These are phyloP conservation scores for Saitozyma podzolica DNA, from an alignment of 768 basidiomycete genomes.

Conservation along the genomic window DNA sequence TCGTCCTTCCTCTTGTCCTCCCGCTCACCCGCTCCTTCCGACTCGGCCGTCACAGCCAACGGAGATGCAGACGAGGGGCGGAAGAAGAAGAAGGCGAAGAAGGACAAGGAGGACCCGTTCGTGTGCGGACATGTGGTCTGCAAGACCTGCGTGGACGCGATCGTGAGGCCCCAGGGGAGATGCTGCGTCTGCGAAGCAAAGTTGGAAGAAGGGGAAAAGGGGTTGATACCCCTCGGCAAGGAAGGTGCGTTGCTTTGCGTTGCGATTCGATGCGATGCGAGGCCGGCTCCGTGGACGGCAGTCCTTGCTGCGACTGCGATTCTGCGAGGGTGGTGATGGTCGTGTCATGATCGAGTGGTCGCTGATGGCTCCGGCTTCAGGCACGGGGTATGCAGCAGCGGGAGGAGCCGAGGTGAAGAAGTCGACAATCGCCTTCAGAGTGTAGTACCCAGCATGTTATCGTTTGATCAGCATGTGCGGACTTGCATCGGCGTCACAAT, in stretches of 20 bases:
- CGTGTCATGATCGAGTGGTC: neutral
- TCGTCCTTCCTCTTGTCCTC: constrained; percentile 82
- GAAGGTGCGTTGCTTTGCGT: constrained; percentile 65
- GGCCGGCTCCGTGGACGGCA: neutral
- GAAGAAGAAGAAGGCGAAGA: constrained; percentile 43
- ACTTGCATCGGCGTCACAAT: no score
- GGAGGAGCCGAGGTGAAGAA: constrained; percentile 24
- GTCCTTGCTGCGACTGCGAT: neutral
- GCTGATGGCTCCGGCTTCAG: constrained; percentile 8
- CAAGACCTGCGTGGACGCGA: constrained; percentile 83
- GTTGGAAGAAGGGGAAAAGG: constrained; percentile 59
- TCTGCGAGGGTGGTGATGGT: neutral
- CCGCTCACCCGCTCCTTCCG: constrained; percentile 17
- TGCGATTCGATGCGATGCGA: no score
- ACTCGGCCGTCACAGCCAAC: constrained; percentile 2
- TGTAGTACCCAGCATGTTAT: constrained; percentile 1
- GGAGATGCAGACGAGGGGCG: constrained; percentile 15
- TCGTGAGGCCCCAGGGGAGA: constrained; percentile 73
- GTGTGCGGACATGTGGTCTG: constrained; percentile 86
- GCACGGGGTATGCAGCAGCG: constrained; percentile 23
- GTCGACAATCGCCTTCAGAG: constrained; percentile 3
- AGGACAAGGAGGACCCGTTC: constrained; percentile 37
- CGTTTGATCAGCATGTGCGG: no score
- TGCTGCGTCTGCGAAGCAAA: constrained; percentile 81
- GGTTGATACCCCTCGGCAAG: constrained; percentile 78